These are phyloP conservation scores for Cercospora sp. DNA, from an alignment of 2,329 filamentous ascomycete species.

Conservation along the genomic window DNA sequence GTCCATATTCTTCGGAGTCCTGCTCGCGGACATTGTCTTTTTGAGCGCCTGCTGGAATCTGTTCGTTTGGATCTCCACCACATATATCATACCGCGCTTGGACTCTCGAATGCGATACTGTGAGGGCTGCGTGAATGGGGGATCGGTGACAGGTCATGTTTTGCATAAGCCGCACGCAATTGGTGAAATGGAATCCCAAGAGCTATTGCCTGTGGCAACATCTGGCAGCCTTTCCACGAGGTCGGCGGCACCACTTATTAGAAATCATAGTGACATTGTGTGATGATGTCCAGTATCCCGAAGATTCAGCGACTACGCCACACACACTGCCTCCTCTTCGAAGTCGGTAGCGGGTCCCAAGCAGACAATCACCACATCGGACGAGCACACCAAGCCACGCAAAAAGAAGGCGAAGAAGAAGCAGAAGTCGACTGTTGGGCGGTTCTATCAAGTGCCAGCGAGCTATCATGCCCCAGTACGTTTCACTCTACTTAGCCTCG, in stretches of 20 bases:
- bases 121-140: conserved; percentile 1
- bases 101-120: conserved; percentile 7
- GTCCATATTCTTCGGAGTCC: conserved; percentile 10
- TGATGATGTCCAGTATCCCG: background rate
- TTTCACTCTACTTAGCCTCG: too few relatives aligned
- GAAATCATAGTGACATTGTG: background rate
- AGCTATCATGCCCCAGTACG: too few relatives aligned
- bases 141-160: background rate
- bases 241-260: background rate
- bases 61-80: conserved; percentile 2
- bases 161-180: background rate
- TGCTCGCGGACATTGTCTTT: conserved; percentile 16
- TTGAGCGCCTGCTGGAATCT: conserved; percentile 10
- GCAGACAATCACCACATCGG: too few relatives aligned
- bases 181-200: conserved; percentile 1
- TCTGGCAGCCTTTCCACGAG: background rate
- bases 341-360: too few relatives aligned
- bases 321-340: too few relatives aligned
- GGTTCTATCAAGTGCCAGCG: too few relatives aligned
- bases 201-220: conserved; percentile 6
- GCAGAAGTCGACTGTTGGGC: too few relatives aligned
- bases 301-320: too few relatives aligned
- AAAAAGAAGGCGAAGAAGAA: too few relatives aligned
- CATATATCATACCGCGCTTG: conserved; percentile 1
- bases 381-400: too few relatives aligned